Evolutionary conservation across 1,139 yeast genomes (phyloP), one percentile per base, ranked within the genome.

Genomic region (Spencermartinsiella ligniputridi): DNA sequence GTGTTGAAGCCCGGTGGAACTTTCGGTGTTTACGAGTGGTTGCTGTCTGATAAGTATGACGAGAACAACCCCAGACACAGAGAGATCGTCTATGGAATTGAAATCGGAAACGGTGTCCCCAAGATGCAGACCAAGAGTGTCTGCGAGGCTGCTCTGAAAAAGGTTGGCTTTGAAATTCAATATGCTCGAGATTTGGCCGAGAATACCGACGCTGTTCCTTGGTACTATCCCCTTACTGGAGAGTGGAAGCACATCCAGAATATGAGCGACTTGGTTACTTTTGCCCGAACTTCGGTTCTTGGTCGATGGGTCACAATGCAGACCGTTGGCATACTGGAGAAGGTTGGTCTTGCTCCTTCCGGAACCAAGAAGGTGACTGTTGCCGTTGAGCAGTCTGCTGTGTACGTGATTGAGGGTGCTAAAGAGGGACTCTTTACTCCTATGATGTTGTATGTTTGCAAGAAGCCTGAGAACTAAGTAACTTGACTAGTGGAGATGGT

Each of bases 11-110:
- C 97, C 56, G 97, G 98, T 64, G 98, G 98, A 66, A 79, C 76
- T 41, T 92, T 92, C 58, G 98, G 97, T 66, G 97, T 92, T 47
- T 92, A 92, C 73, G 98, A 92, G 72, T 92, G 98, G 98, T 97
- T 92, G 53, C 83, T 92, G 95, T 92, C 97, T 53, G 96, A 90
- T 60, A 76, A 72, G 44, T 94, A 88, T 67, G 98, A 92, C 66
- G 96, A 85, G 70, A 68, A 68, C 52, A 88, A 89, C 68, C 78
- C 81, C 56, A 92, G 82, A 67, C 98, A 92, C 72, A 87, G 97
- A 69, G 85, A 85, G 66, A 86, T 92, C 56, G 94, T 96, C 37
- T 92, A 92, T 69, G 97, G 97, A 65, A 94, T 92, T 61, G 98
- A 92, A 71, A 78, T 92, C 53, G 98, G 98, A 63, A 97, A 92